Evolutionary conservation across 2,329 filamentous ascomycete genomes (phyloP), one percentile per base, ranked within the genome.

Genomic region (Sarocladium oryzae): DNA sequence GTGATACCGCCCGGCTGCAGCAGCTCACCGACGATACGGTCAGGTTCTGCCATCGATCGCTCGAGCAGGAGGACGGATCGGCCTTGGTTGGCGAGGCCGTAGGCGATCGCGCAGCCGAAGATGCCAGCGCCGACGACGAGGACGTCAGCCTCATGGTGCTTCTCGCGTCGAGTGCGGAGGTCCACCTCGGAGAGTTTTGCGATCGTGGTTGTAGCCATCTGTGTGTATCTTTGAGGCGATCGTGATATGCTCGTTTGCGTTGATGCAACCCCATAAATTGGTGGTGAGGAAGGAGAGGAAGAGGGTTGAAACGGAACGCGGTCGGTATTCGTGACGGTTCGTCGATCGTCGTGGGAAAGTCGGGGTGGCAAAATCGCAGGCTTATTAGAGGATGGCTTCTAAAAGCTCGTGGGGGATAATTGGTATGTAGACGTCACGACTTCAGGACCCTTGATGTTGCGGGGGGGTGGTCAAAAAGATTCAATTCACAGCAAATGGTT

Each of bases 21-120:
- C 57, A 99, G 73, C 72, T 99, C 93, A 60, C 93, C 93, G 45
- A 99, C 90, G 58, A 99, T 99, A 56, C 93, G 84, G 71, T 97
- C 87, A 18, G 93, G 93, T 73, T 97, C 86, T 69, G 89, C 89
- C 70, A 97, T 75, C 70, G 84, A 95, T 61, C 82, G 81, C 73
- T 99, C 93, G 49, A 99, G 81, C 49, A 99, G 74, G 23, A 97
- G 78, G 23, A 99, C 91, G 66, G 88, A 95, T 56, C 93, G 84
- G 51, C 90, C 91, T 71, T 97, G 93, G 60, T 87, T 85, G 53
- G 88, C 91, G 41, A 97, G 78, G 20, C 92, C 83, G 56, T 85
- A 87, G 16, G 93, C 92, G 20, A 90, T 75, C 18, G 91, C 88
- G 67, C 89, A 95, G 36, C 93, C 93, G 56, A 96, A 82, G 53